These are phyloP conservation scores for Mycena rebaudengoi DNA, from an alignment of 768 basidiomycete species.

Conservation along the genomic window DNA sequence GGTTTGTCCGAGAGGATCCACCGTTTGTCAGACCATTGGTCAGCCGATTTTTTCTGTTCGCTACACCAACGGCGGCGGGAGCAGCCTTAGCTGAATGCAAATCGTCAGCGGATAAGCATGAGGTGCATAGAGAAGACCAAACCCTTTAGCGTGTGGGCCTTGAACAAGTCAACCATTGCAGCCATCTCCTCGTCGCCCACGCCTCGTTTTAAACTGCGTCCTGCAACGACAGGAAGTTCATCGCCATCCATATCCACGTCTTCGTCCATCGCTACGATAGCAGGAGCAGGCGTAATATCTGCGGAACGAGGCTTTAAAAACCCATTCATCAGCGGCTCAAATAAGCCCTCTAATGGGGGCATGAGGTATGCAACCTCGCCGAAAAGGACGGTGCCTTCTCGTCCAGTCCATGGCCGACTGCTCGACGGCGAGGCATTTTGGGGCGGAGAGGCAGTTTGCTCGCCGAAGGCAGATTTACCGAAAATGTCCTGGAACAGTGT, in stretches of 20 bases:
- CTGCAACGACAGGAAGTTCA: constrained; percentile 27
- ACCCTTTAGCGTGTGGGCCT: constrained; percentile 55
- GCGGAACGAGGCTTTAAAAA: constrained; percentile 43
- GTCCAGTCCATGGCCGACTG: constrained; percentile 37
- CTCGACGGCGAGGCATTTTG: constrained; percentile 14
- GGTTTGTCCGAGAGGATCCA: not conserved
- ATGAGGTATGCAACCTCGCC: constrained; percentile 78
- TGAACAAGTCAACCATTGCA: constrained; percentile 72
- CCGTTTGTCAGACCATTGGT: constrained; percentile 24
- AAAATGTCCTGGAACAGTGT: constrained; percentile 94
- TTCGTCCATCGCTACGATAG: constrained; percentile 38
- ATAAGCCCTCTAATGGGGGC: constrained; percentile 77
- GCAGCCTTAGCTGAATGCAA: constrained; percentile 12
- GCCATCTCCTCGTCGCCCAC: constrained; percentile 67
- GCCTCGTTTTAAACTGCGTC: constrained; percentile 34
- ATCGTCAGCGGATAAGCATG: constrained; percentile 3
- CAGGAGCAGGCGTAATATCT: constrained; percentile 14
- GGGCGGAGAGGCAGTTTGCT: constrained; percentile 35
- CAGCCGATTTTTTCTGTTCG: constrained; percentile 9
- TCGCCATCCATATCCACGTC: constrained; percentile 56
- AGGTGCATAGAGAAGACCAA: constrained; percentile 12
- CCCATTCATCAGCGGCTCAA: constrained; percentile 60
- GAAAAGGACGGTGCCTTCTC: constrained; percentile 59
- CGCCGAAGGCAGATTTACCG: constrained; percentile 74
- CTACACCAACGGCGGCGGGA: not conserved